Evolutionary conservation across 108 stramenopile genomes (phyloP), one percentile per base, ranked within the genome.

Genomic region (Nitzschia sp.): DNA sequence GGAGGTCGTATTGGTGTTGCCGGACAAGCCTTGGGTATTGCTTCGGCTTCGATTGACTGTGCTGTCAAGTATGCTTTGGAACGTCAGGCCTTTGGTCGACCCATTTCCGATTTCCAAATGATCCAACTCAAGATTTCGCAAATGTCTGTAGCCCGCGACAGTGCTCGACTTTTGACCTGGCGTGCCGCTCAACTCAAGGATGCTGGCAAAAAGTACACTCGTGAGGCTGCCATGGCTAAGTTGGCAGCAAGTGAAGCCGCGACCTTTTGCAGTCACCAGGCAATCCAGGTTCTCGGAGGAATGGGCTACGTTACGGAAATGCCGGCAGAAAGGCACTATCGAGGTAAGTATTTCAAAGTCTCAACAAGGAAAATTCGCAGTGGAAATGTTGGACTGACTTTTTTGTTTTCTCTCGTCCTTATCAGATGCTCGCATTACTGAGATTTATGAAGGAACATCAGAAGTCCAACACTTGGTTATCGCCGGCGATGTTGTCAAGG

Each of bases 211-310:
- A 78, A 72, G 36, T 98, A 64, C 68, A 92, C 95, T 0, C 79
- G 96, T 42, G 98, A 98, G 68, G 98, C 98, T 4, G 98, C 98
- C 47, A 95, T 95, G 93, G 98, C 98, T 64, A 98, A 98, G 79
- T 80, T 98, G 32, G 85, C 86, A 0, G 98, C 98, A 0, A 85
- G 83, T 53, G 98, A 98, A 79, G 95, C 97, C 2, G 96, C 98
- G 8, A 98, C 98, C 54, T 96, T 96, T 93, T 95, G 93, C 70
- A 79, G 90, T 55, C 96, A 97, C 67, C 93, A 95, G 70, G 94
- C 97, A 0, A 97, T 97, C 74, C 95, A 98, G 78, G 92, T 98
- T 29, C 77, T 98, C 38, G 97, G 97, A 8, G 96, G 94, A 8
- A 95, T 95, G 94, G 97, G 97, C 8, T 98, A 98, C 71, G 98